Base-by-base conservation (phyloP, 176 grass and related monocot species). In the Dactylis glomerata region DNA sequence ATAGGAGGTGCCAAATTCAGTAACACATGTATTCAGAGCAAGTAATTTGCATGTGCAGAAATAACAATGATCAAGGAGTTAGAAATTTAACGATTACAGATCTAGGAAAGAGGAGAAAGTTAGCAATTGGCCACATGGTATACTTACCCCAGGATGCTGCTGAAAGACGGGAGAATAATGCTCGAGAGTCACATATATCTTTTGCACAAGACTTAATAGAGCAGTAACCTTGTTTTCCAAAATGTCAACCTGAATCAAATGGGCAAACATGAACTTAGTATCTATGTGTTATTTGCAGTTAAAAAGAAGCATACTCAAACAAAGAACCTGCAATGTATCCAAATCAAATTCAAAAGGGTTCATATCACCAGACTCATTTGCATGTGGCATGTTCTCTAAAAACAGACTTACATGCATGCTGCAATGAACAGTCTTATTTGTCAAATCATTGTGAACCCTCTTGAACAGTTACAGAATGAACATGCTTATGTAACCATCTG, bases 121-220 rank as follows among this genome's bases (percentile, higher is more conserved):
- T 41, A 78, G 80, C 8, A 40, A 40, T 89, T 85, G n/a, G 1
- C 38, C 65, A 83, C 16, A 68, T 59, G 32, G 44, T 5, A 82
- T 59, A 71, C 83, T 83, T 92, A 99, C 96, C 92, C 92, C 96
- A 24, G 96, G 96, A 87, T 99, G 89, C 36, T 92, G 90, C 71
- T 96, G 91, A 62, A 99, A 85, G 79, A 99, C 88, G 51, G 91
- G 86, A 75, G 96, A 94, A 36, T 99, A 99, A 89, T 89, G 81
- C 63, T 88, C 88, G n/a, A 99, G 83, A 68, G 96, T 94, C 70
- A 91, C 54, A 65, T 96, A 89, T 87, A 99, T 95, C 84, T 95
- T 99, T 86, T 91, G 89, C 69, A 94, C 89, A 90, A 99, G 91
- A 72, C 73, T 87, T 54, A 96, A 51, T 30, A 99, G 86, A 37